Conservation (phyloP, 2,329 filamentous ascomycete species). For the Lomentospora prolificans region DNA sequence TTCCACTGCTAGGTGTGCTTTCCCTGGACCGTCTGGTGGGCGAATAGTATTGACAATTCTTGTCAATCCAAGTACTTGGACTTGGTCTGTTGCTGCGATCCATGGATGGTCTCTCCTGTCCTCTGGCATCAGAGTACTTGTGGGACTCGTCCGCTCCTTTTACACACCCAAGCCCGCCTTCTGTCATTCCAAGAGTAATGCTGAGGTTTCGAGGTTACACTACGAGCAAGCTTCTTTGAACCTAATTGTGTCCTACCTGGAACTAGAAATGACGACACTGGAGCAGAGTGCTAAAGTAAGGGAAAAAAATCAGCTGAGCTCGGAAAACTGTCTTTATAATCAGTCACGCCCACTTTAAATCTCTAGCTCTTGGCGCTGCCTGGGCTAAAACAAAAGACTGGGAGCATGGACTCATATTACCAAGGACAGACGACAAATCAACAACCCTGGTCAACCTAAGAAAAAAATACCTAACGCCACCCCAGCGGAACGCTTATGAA, state of each 20-base stretch:
- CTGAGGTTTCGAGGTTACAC: too few relatives aligned
- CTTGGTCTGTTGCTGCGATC: not conserved
- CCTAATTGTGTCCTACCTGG: too few relatives aligned
- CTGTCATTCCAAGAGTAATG: too few relatives aligned
- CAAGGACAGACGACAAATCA: not conserved
- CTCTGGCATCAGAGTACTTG: too few relatives aligned
- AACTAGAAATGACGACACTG: too few relatives aligned
- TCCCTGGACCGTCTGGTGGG: not conserved
- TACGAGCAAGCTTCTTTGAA: too few relatives aligned
- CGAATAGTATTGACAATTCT: not conserved
- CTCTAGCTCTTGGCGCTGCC: too few relatives aligned
- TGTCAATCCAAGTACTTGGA: not conserved
- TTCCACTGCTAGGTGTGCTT: not conserved
- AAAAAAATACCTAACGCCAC: not conserved
- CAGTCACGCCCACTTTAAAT: too few relatives aligned
- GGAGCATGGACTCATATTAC: too few relatives aligned
- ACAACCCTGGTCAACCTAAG: not conserved
- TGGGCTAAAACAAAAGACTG: too few relatives aligned
- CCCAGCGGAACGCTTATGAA: not conserved
- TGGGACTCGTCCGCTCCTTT: too few relatives aligned
- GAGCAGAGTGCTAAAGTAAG: not conserved
- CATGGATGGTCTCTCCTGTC: not conserved
- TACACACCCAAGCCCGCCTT: too few relatives aligned
- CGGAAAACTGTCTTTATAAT: not conserved
- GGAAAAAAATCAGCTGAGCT: not conserved